Evolutionary conservation across 2,329 filamentous ascomycete genomes (phyloP), one percentile per base, ranked within the genome.

Genomic region (Aspergillus proliferans): DNA sequence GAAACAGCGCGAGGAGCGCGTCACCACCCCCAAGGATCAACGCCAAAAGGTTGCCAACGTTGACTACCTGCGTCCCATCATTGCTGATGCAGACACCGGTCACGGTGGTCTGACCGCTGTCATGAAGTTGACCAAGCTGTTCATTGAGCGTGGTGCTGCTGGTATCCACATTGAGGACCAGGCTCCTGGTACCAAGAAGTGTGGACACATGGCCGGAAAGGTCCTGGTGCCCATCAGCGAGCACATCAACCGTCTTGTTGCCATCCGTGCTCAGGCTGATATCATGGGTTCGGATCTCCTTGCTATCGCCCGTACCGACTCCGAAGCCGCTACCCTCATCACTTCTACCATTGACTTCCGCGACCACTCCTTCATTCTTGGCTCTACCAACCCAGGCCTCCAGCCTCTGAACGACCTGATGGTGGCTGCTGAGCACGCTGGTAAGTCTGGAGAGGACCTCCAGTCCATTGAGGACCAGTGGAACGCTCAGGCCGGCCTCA

Each of bases 111-210:
- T 98, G 54, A 97, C 93, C n/a, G 93, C 93, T 48, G 87, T 97
- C 62, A 97, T 98, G 93, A 98, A 97, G 80, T 83, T 98, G 61
- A 97, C 93, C 56, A 96, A 96, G 79, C 82, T 97, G 49, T 97
- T 98, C 71, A 76, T 97, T 57, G 93, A 98, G 77, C 90, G 91
- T 72, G 93, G 93, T 61, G 93, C 93, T 42, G 93, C 93, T 39
- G 93, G 93, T 58, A 96, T 98, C 64, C 93, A 98, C 74, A 96
- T 98, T 60, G 93, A 98, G 74, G 93, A 98, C 70, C 93, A 97
- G 74, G 92, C 93, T 3, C 92, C 93, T 3, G 93, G 93, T 47
- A 97, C 93, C 45, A 98, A 98, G 83, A 98, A 98, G 82, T 98
- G 93, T 71, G 93, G 93, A 55, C 93, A 97, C 76, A 97, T 97